phyloP scores from a whole-genome alignment of 345 rosid species.

The Xanthoceras sorbifolium region DNA sequence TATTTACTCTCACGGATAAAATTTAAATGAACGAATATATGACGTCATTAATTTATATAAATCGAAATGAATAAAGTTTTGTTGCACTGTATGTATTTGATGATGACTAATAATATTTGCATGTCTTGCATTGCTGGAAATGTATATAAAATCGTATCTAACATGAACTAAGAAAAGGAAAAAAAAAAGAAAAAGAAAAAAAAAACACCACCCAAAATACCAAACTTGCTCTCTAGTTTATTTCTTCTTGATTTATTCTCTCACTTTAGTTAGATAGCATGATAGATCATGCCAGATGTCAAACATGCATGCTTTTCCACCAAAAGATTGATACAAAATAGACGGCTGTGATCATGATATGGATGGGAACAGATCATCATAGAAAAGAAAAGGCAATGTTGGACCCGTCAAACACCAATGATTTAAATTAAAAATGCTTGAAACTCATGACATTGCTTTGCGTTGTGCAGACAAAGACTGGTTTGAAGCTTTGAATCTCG shows the following conservation, averaged over 20 bases:
- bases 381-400: conserved; percentile 29
- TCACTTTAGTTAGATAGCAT: neutral
- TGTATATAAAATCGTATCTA: neutral
- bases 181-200: neutral
- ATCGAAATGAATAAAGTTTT: too few species aligned
- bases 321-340: neutral
- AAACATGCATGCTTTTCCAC: neutral
- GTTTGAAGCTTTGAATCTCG: conserved; percentile 31
- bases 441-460: conserved; percentile 35
- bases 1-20: too few species aligned
- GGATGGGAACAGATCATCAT: conserved; percentile 3
- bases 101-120: neutral
- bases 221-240: conserved; percentile 24
- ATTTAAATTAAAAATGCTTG: conserved; percentile 29
- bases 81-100: too few species aligned
- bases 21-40: too few species aligned
- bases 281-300: conserved; percentile 6
- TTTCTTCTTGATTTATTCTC: conserved; percentile 1
- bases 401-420: conserved; percentile 51
- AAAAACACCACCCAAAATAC: conserved; percentile 11
- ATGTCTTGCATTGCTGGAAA: neutral
- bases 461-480: conserved; percentile 26
- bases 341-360: neutral
- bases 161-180: neutral
- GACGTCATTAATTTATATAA: too few species aligned